Percentiles rank a stretch among this genome's conserved stretches.
phyloP scores from a whole-genome alignment of 495 filamentous ascomycete species.

The Stereocaulon alpinum region DNA sequence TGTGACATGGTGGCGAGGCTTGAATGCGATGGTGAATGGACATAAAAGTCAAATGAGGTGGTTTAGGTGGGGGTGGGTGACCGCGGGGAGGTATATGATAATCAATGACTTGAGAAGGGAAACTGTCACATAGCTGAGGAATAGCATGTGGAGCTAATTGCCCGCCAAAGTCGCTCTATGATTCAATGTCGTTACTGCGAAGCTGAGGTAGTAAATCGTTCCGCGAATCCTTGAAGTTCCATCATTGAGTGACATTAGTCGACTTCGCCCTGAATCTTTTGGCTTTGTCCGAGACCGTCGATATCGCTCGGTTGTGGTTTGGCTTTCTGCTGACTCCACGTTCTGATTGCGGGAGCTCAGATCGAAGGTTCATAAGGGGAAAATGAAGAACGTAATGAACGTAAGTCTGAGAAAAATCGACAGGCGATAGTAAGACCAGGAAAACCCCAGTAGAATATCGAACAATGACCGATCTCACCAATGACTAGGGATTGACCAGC shows the following conservation, averaged over 20 bases:
- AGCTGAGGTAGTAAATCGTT: background rate
- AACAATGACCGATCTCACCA: no score
- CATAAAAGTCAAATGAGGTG: conserved; percentile 97
- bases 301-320: no score
- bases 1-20: conserved; percentile 52
- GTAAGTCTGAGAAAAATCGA: no score
- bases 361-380: no score
- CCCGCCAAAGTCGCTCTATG: background rate
- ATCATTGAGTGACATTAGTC: background rate
- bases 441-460: no score
- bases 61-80: conserved; percentile 97
- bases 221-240: background rate
- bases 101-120: conserved; percentile 76
- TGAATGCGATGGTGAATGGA: conserved; percentile 74
- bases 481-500: background rate
- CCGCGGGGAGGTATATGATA: conserved; percentile 83
- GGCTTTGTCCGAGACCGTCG: no score
- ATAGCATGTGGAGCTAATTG: conserved; percentile 7
- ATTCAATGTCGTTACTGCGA: background rate
- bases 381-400: no score
- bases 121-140: conserved; percentile 23
- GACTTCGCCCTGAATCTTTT: no score
- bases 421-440: no score
- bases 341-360: no score
- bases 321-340: no score